phyloP scores from a whole-genome alignment of 164 flowering plant species.

The Warburgia ugandensis region DNA sequence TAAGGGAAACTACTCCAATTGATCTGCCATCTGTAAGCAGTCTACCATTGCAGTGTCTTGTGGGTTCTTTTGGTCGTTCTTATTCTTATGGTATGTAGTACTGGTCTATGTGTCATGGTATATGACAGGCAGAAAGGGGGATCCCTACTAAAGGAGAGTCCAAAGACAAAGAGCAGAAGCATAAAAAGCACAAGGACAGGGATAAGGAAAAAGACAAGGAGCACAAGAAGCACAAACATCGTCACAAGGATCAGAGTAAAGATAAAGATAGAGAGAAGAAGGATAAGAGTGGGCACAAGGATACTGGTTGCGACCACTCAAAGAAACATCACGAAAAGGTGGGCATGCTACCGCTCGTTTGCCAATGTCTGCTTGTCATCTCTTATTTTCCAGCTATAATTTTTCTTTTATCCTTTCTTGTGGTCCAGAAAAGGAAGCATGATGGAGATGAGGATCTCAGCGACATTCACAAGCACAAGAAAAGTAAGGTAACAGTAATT shows the following conservation, averaged over 20 bases:
- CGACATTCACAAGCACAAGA: constrained; percentile 61
- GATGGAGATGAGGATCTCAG: constrained; percentile 60
- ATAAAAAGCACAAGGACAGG: constrained; percentile 65
- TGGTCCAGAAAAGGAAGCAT: constrained; percentile 67
- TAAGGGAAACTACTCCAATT: constrained; percentile 55
- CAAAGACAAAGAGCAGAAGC: constrained; percentile 69
- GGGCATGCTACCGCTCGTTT: too few relatives aligned
- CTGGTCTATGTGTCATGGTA: neutral
- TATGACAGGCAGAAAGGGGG: constrained; percentile 59
- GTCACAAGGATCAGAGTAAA: constrained; percentile 63
- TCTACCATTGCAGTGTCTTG: constrained; percentile 12
- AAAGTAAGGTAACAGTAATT: constrained; percentile 75
- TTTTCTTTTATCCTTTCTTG: neutral
- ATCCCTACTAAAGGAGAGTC: constrained; percentile 55
- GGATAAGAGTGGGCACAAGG: constrained; percentile 55
- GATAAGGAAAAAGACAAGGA: constrained; percentile 71
- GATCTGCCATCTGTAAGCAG: constrained; percentile 67
- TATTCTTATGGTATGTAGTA: neutral
- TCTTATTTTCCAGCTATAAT: neutral
- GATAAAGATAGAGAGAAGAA: constrained; percentile 68
- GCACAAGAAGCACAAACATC: constrained; percentile 72
- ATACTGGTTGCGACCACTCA: constrained; percentile 50
- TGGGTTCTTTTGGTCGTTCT: neutral
- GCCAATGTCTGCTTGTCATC: neutral
- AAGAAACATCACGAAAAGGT: constrained; percentile 80